These are phyloP conservation scores for Zygoascus sp. DNA, from an alignment of 1,139 yeast genomes.

Conservation along the genomic window DNA sequence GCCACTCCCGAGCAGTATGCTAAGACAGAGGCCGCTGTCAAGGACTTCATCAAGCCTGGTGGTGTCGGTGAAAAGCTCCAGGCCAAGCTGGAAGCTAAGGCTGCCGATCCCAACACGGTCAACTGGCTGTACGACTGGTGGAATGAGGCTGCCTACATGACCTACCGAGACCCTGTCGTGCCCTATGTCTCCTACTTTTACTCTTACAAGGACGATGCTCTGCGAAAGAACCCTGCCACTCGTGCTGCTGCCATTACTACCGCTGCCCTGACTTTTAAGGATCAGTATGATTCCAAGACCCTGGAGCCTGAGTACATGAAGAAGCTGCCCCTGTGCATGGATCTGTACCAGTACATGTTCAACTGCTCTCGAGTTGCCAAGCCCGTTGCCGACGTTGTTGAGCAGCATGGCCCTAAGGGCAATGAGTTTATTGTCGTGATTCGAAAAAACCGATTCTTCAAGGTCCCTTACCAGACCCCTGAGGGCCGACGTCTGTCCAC, in stretches of 20 bases:
- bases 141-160: conserved; percentile 91
- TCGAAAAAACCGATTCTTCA: conserved; percentile 76
- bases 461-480: conserved; percentile 51
- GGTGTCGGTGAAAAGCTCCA: conserved; percentile 71
- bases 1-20: conserved; percentile 52
- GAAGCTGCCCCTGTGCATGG: conserved; percentile 87
- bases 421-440: conserved; percentile 71
- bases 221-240: conserved; percentile 60
- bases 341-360: conserved; percentile 87
- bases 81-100: conserved; percentile 54
- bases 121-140: conserved; percentile 94
- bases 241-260: conserved; percentile 62
- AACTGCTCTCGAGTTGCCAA: conserved; percentile 68
- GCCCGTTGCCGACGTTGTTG: conserved; percentile 38
- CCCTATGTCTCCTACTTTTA: conserved; percentile 92
- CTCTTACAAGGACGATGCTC: conserved; percentile 63
- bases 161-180: conserved; percentile 87
- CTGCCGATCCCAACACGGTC: conserved; percentile 51
- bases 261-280: conserved; percentile 40
- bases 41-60: conserved; percentile 57
- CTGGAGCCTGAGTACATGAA: conserved; percentile 73
- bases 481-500: conserved; percentile 54
- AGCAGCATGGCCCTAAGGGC: conserved; percentile 44
- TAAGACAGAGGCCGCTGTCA: conserved; percentile 55
- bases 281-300: conserved; percentile 35